A percentile compares a stretch with the other conserved stretches of the same genome.
Conservation (phyloP, 1,284 basidiomycete genomes). For the Ganoderma resinaceum region DNA sequence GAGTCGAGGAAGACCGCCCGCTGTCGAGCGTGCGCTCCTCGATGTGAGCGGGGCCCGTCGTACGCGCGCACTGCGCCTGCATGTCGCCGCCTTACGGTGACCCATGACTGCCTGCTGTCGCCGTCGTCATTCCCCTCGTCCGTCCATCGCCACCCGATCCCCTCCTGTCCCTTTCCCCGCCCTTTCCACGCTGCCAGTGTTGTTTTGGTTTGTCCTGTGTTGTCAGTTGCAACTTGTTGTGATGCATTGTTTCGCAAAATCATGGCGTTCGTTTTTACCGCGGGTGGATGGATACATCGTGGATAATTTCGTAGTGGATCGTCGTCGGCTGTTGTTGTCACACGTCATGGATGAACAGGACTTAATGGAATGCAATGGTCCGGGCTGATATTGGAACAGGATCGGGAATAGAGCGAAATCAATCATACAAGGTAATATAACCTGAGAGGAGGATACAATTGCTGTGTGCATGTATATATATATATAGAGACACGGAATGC, state of each 20-base stretch:
- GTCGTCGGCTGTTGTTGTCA: background rate
- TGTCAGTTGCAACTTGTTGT: slow-evolving; percentile 39
- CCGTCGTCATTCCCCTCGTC: background rate
- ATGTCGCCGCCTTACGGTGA: slow-evolving; percentile 2
- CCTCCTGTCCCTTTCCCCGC: background rate
- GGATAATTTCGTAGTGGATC: background rate
- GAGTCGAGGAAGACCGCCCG: slow-evolving; percentile 28
- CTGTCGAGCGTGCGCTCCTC: slow-evolving; percentile 23
- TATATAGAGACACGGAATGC: slow-evolving; percentile 6
- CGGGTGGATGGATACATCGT: slow-evolving; percentile 1
- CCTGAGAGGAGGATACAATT: background rate
- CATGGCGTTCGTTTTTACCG: slow-evolving; percentile 11
- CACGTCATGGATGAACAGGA: background rate
- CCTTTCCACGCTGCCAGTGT: slow-evolving; percentile 20
- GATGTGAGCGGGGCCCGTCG: slow-evolving; percentile 28
- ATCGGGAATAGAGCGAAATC: slow-evolving; percentile 2
- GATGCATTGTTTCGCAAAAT: slow-evolving; percentile 36
- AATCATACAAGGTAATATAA: slow-evolving; percentile 1
- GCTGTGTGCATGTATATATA: background rate
- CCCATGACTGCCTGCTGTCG: background rate
- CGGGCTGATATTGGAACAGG: slow-evolving; percentile 8
- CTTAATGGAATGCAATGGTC: background rate
- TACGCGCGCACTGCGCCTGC: slow-evolving; percentile 6
- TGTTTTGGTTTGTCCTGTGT: slow-evolving; percentile 37
- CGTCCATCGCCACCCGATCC: background rate